A percentile compares a stretch with the other conserved stretches of the same genome.
phyloP scores from a whole-genome alignment of 106 monocot species.

The Amphibolis antarctica region DNA sequence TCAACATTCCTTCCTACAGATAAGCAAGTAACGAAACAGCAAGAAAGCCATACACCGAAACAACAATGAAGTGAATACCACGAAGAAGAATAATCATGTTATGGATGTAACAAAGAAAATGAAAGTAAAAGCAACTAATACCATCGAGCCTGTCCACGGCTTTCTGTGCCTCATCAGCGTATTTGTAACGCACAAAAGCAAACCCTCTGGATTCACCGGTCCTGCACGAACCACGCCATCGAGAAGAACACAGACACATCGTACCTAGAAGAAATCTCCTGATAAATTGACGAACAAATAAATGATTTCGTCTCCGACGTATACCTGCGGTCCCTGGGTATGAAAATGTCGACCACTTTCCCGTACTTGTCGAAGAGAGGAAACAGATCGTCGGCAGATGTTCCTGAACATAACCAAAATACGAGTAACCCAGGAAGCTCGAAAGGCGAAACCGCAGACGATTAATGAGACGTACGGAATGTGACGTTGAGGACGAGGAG shows the following conservation, averaged over 20 bases:
- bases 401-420: slow-evolving; percentile 24
- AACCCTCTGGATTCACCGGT: slow-evolving; percentile 90
- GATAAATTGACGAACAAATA: too few species aligned
- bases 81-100: background rate
- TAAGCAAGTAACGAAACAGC: background rate
- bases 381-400: slow-evolving; percentile 65
- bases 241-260: background rate
- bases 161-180: slow-evolving; percentile 80
- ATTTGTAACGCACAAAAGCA: slow-evolving; percentile 92
- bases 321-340: slow-evolving; percentile 85
- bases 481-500: slow-evolving; percentile 83
- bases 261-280: background rate
- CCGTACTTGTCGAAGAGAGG: slow-evolving; percentile 83
- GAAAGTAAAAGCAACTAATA: background rate
- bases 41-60: too few species aligned
- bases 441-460: background rate
- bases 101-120: background rate
- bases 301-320: too few species aligned
- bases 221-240: slow-evolving; percentile 18
- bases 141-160: slow-evolving; percentile 91
- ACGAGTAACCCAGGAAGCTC: background rate
- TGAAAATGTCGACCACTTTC: slow-evolving; percentile 84
- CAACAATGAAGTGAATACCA: too few species aligned
- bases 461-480: slow-evolving; percentile 35
- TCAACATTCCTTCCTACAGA: slow-evolving; percentile 67